A percentile compares a stretch with the other conserved stretches of the same genome.
Conservation (phyloP, 768 basidiomycete genomes). For the Leccinellum luteum region DNA sequence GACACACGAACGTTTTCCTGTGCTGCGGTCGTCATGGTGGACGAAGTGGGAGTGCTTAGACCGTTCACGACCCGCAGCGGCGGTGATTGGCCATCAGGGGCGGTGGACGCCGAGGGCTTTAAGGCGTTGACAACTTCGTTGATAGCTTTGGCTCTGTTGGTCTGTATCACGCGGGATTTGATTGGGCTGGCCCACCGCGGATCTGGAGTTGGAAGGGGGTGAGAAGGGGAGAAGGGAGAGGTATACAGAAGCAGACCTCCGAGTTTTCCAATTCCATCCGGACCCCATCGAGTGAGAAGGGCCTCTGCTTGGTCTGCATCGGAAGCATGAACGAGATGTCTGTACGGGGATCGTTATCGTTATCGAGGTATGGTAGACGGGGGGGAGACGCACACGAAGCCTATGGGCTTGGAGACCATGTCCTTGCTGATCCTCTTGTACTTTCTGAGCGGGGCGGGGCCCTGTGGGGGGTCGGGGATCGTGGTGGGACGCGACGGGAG, state of each 20-base stretch:
- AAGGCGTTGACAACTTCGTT: slow-evolving; percentile 75
- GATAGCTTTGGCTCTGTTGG: slow-evolving; percentile 66
- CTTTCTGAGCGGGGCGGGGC: slow-evolving; percentile 44
- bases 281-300: slow-evolving; percentile 83
- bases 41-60: slow-evolving; percentile 64
- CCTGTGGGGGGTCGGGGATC: slow-evolving; percentile 42
- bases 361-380: slow-evolving; percentile 10
- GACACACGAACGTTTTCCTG: slow-evolving; percentile 59
- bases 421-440: slow-evolving; percentile 77
- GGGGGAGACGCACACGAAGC: slow-evolving; percentile 73
- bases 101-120: slow-evolving; percentile 51
- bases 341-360: slow-evolving; percentile 34
- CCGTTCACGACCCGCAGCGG: slow-evolving; percentile 81
- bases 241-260: slow-evolving; percentile 55
- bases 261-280: slow-evolving; percentile 84
- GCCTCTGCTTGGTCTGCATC: slow-evolving; percentile 88
- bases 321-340: slow-evolving; percentile 88
- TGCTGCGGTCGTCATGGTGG: slow-evolving; percentile 72
- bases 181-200: slow-evolving; percentile 88
- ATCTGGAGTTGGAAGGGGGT: slow-evolving; percentile 48
- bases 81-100: slow-evolving; percentile 40
- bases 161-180: slow-evolving; percentile 69
- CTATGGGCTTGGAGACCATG: slow-evolving; percentile 82
- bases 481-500: slow-evolving; percentile 29
- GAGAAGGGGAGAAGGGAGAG: slow-evolving; percentile 19